These are phyloP conservation scores for Colletotrichum endophyticum DNA, from an alignment of 2,329 filamentous ascomycete genomes.

Conservation along the genomic window DNA sequence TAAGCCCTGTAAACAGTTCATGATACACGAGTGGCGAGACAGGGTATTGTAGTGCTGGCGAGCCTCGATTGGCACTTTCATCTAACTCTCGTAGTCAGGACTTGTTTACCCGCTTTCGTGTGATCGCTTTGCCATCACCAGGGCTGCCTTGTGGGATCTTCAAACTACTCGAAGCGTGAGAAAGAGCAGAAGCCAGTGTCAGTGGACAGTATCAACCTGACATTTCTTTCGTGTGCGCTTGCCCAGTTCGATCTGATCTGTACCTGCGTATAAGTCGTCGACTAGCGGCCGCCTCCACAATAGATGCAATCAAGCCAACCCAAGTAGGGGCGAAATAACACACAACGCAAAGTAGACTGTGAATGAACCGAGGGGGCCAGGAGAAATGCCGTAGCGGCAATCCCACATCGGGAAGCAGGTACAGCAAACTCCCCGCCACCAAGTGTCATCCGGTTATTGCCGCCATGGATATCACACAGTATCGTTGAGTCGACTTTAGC, in stretches of 20 bases:
- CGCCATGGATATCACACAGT: neutral
- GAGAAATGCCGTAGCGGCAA: neutral
- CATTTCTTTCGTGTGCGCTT: neutral
- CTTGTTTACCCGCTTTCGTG: neutral
- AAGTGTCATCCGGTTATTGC: neutral
- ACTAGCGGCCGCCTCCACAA: neutral
- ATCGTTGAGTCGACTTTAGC: neutral
- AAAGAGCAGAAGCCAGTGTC: neutral
- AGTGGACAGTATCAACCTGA: neutral
- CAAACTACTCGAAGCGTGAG: neutral
- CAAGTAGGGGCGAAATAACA: neutral
- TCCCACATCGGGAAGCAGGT: neutral
- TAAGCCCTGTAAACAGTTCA: neutral
- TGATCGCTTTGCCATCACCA: neutral
- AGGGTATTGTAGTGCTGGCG: neutral
- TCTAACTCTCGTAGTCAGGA: neutral
- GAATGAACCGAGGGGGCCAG: neutral
- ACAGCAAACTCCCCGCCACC: neutral
- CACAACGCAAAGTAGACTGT: neutral
- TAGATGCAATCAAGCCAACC: neutral
- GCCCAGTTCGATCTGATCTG: neutral
- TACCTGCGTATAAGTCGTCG: neutral
- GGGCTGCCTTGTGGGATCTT: neutral
- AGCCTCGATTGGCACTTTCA: neutral
- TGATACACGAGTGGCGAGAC: neutral